These are phyloP conservation scores for Sporopachydermia quercuum DNA, from an alignment of 805 yeast species.

Conservation along the genomic window DNA sequence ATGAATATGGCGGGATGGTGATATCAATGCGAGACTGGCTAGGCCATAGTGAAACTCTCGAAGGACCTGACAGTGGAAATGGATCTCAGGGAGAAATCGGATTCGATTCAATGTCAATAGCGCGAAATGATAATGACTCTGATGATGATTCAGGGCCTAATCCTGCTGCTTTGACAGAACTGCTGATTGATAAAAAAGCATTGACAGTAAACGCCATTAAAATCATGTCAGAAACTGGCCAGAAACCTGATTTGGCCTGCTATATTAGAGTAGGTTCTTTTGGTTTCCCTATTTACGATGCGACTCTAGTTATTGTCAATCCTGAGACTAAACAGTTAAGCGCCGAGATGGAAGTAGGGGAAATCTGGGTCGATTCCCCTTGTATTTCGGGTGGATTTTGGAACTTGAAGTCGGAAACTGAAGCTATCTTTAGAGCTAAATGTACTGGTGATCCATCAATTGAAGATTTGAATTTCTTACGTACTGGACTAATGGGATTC, in stretches of 20 bases:
- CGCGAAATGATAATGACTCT: slow-evolving; percentile 14
- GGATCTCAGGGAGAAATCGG: not conserved
- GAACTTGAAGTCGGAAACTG: slow-evolving; percentile 54
- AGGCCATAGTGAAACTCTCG: slow-evolving; percentile 50
- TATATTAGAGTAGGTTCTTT: slow-evolving; percentile 72
- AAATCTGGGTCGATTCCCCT: slow-evolving; percentile 94
- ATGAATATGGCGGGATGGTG: slow-evolving; percentile 94
- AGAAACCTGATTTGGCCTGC: slow-evolving; percentile 26
- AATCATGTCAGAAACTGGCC: slow-evolving; percentile 36
- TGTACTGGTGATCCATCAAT: slow-evolving; percentile 60
- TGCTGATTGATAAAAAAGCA: slow-evolving; percentile 58
- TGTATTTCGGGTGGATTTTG: slow-evolving; percentile 84
- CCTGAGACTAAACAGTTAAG: slow-evolving; percentile 77
- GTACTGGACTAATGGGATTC: slow-evolving; percentile 89
- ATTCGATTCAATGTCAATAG: not conserved
- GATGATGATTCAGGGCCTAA: slow-evolving; percentile 24
- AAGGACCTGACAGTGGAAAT: slow-evolving; percentile 27
- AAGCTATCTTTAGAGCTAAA: slow-evolving; percentile 65
- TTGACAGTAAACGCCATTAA: slow-evolving; percentile 58
- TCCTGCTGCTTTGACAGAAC: slow-evolving; percentile 40
- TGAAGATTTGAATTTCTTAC: slow-evolving; percentile 61
- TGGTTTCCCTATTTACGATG: slow-evolving; percentile 91
- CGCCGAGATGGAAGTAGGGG: slow-evolving; percentile 74
- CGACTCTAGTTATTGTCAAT: slow-evolving; percentile 83
- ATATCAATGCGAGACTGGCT: slow-evolving; percentile 87